Percentiles rank a stretch among this genome's conserved stretches.
Evolutionary conservation across 768 basidiomycete species (phyloP).

Genomic region (Russula vinacea): DNA sequence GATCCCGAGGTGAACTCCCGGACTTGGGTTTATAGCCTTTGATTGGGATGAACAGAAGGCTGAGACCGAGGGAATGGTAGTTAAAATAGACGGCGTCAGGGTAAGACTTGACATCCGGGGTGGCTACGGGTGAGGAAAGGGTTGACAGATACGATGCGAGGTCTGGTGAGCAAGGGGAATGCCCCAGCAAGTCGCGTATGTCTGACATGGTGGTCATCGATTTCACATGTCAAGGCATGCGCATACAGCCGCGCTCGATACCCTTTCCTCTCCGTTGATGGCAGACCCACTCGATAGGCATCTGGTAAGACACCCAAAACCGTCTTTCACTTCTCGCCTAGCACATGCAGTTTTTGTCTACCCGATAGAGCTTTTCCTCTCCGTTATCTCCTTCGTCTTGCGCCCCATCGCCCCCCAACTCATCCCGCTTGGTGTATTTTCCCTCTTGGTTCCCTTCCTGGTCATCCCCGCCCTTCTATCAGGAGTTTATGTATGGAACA

Average conservation of each 20-base stretch:
- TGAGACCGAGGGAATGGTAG: constrained; percentile 75
- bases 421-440: constrained; percentile 61
- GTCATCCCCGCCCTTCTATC: constrained; percentile 59
- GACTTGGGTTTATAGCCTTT: constrained; percentile 58
- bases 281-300: constrained; percentile 24
- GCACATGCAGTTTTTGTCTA: constrained; percentile 12
- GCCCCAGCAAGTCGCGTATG: constrained; percentile 47
- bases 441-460: constrained; percentile 60
- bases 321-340: constrained; percentile 13
- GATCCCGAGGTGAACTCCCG: constrained; percentile 45
- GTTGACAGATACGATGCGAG: constrained; percentile 45
- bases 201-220: constrained; percentile 6
- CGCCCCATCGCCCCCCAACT: constrained; percentile 59
- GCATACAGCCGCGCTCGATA: background rate
- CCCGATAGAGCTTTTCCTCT: constrained; percentile 33
- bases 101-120: constrained; percentile 75
- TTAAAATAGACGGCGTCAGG: constrained; percentile 85
- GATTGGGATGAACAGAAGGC: constrained; percentile 69
- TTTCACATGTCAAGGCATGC: constrained; percentile 8
- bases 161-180: constrained; percentile 46
- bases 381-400: constrained; percentile 33
- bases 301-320: constrained; percentile 7
- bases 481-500: constrained; percentile 74
- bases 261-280: background rate
- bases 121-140: constrained; percentile 29